Percentiles rank a stretch among this genome's conserved stretches.
These are phyloP conservation scores for Alternaria gaisen DNA, from an alignment of 2,329 filamentous ascomycete genomes.

Conservation along the genomic window DNA sequence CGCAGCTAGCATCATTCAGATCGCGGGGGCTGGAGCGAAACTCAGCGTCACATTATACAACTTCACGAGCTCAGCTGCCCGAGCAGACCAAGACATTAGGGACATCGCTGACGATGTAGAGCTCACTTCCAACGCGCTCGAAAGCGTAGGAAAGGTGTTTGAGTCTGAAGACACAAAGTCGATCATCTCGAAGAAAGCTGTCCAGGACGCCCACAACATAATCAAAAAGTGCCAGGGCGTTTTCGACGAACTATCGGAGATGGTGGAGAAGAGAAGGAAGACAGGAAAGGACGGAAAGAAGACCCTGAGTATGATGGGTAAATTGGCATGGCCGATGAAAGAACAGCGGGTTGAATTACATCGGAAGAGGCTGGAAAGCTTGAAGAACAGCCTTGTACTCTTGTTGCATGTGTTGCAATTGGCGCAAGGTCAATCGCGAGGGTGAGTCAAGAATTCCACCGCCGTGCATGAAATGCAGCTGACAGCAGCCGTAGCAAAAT, in stretches of 20 bases:
- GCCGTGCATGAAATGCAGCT: background rate
- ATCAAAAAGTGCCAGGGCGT: constrained; percentile 38
- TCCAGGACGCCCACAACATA: constrained; percentile 33
- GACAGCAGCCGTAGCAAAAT: constrained; percentile 16
- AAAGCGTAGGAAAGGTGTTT: constrained; percentile 34
- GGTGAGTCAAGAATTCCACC: constrained; percentile 7
- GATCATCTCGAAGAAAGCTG: constrained; percentile 31
- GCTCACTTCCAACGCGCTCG: constrained; percentile 35
- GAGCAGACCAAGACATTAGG: constrained; percentile 34
- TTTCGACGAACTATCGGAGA: constrained; percentile 34
- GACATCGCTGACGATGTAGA: constrained; percentile 39
- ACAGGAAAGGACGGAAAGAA: constrained; percentile 25
- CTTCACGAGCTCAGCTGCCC: constrained; percentile 28
- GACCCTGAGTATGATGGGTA: constrained; percentile 25
- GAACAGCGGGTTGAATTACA: constrained; percentile 37
- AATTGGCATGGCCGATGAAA: constrained; percentile 37
- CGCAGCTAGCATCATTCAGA: constrained; percentile 36
- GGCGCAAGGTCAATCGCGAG: constrained; percentile 33
- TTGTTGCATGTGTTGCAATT: constrained; percentile 39
- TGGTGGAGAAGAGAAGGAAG: constrained; percentile 33
- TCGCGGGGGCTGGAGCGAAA: constrained; percentile 34
- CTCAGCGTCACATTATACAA: constrained; percentile 37
- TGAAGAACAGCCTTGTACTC: constrained; percentile 39
- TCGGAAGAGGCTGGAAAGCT: constrained; percentile 33
- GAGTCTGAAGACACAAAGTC: constrained; percentile 22